Evolutionary conservation across 2,329 filamentous ascomycete genomes (phyloP), one percentile per base, ranked within the genome.

Genomic region (Pezicula radicicola): DNA sequence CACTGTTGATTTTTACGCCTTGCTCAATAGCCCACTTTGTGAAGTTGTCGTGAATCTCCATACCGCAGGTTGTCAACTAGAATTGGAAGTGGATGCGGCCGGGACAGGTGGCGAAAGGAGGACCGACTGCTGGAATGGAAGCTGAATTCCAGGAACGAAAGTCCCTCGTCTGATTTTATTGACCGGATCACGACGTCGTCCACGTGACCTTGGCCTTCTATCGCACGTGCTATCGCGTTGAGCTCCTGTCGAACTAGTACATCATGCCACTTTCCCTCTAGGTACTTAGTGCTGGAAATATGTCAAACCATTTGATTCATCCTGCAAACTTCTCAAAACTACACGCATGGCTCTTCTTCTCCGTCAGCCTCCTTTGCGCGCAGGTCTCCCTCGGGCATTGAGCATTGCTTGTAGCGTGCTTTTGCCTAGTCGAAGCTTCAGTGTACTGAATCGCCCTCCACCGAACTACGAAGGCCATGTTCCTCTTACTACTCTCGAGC

Each of bases 401-500:
- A 48, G 63, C 30, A 53, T 53, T 36, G 49, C 61, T 12, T 65
- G 63, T 50, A 52, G 56, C 27, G 46, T 60, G 21, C 56, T 59
- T n/a, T 18, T 62, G 16, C 50, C 52, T 46, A 51, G 51, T 25
- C 55, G 81, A 56, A 66, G 70, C 33, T 96, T 97, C 76, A 96
- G 92, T 41, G 83, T 91, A 56, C 82, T 96, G 62, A 88, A 88
- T 70, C 88, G 94, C 6, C 93, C 93, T 47, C 80, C 82, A 25
- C 89, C 91, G 52, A 94, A 89, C 64, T 97, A 97, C 74, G 85
- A 89, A 1, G 91, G 91, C 70, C 94, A 99, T 81, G 84, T 97
- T 30, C 94, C 93, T 35, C 81, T 99, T 50, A 96, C 88, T 7
- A 72, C 73, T 40, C 64, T 90, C 51, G 94, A 97, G 73, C 86